Percentiles rank a stretch among this genome's conserved stretches.
phyloP scores from a whole-genome alignment of 2,329 filamentous ascomycete genomes.

The Botrytis elliptica region DNA sequence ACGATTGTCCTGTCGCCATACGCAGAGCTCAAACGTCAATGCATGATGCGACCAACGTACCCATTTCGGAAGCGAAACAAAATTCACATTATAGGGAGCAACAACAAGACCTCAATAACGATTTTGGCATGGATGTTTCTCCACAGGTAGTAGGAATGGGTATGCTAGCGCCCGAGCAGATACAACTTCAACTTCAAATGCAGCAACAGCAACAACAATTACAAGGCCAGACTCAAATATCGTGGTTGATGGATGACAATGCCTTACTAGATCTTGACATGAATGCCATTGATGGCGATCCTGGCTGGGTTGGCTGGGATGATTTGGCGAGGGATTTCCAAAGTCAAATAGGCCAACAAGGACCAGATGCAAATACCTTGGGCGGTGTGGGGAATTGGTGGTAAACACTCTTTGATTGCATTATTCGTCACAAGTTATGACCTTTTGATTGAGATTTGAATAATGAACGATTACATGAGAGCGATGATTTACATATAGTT shows the following conservation, averaged over 20 bases:
- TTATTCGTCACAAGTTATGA: neutral
- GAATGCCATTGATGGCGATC: constrained; percentile 33
- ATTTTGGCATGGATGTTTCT: constrained; percentile 22
- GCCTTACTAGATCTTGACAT: constrained; percentile 36
- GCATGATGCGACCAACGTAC: neutral
- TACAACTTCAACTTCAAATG: constrained; percentile 31
- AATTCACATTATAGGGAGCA: neutral
- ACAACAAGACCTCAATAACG: neutral
- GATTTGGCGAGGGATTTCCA: constrained; percentile 40
- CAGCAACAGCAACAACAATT: constrained; percentile 28
- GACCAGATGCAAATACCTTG: constrained; percentile 26
- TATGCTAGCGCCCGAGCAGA: constrained; percentile 29
- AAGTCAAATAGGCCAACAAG: constrained; percentile 26
- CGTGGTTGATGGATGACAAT: constrained; percentile 35
- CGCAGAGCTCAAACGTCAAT: neutral
- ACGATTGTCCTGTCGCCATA: constrained; percentile 4
- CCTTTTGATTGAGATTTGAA: neutral
- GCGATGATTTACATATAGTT: neutral
- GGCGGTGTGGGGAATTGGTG: constrained; percentile 36
- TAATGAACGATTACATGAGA: neutral
- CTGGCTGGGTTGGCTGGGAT: constrained; percentile 41
- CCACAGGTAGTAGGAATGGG: constrained; percentile 33
- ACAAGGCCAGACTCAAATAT: constrained; percentile 16
- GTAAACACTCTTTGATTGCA: constrained; percentile 22
- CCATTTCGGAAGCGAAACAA: neutral